Percentiles rank a stretch among this genome's conserved stretches.
Conservation (phyloP, 148 eudicot genomes). For the Camellia lanceoleosa region DNA sequence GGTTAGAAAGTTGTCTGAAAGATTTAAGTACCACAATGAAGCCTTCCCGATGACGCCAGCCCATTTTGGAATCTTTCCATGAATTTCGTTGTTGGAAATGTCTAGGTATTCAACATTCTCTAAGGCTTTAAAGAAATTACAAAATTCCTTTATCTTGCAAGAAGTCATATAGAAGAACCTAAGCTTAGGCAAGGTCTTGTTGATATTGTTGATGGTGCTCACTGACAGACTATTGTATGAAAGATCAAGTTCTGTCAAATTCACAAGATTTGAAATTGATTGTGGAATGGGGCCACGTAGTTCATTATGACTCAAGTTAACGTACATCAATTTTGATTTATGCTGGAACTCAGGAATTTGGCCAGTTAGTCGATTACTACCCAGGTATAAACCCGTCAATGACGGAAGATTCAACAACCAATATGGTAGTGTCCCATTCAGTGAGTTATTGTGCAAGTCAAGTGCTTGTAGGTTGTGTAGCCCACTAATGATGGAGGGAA, state of each 20-base stretch:
- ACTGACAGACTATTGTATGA: constrained; percentile 14
- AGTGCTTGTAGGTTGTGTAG: neutral
- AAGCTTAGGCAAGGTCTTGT: constrained; percentile 1
- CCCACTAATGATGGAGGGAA: neutral
- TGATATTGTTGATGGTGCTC: neutral
- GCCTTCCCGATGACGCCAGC: neutral
- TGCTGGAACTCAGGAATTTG: neutral
- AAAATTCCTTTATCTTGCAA: constrained; percentile 24
- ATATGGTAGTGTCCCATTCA: neutral
- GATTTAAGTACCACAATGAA: neutral
- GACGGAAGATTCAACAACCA: neutral
- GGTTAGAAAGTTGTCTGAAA: constrained; percentile 29
- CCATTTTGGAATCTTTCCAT: too few species aligned
- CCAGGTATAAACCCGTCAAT: accelerated
- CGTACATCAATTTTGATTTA: neutral
- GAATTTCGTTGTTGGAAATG: neutral
- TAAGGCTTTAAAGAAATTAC: constrained; percentile 6
- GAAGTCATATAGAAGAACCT: neutral
- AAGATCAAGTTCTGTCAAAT: constrained; percentile 10
- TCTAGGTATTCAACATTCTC: neutral
- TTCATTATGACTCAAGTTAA: neutral
- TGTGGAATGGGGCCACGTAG: constrained; percentile 5
- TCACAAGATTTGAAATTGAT: constrained; percentile 9
- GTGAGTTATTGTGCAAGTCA: neutral
- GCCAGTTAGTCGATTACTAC: neutral